Evolutionary conservation across 2,329 filamentous ascomycete genomes (phyloP), one percentile per base, ranked within the genome.

Genomic region (Aspergillus felis): DNA sequence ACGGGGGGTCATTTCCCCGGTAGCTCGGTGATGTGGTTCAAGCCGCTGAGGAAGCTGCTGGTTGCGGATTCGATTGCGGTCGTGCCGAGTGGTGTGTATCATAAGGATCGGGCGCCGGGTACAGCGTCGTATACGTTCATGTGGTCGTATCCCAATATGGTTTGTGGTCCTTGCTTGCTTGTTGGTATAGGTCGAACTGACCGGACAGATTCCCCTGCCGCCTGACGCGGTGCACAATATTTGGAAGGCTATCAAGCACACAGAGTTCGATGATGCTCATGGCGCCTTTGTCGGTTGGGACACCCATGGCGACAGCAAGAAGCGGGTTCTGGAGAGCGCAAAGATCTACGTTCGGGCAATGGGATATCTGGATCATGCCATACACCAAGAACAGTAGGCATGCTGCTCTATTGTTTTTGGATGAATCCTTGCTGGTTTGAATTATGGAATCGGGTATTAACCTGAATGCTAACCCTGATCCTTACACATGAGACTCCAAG

Each of bases 1-100:
- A 79, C 87, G 0, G 89, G 90, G 0, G 91, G 91, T 0, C 90
- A 95, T 75, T 94, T 94, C 66, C 87, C 88, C 0, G 91, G 91
- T 0, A 90, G 86, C 62, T 74, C 88, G 58, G 84, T 91, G 3
- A 68, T 90, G 59, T 80, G 87, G 25, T 89, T 84, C 72, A 79
- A 81, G 20, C 73, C 75, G 1, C 81, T 80, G 50, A 87, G 82
- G 70, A 79, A 81, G 22, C 74, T 94, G n/a, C 81, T 93, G 58
- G 81, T 92, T 57, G 90, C 90, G 5, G 91, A 95, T 73, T 91
- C 88, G 3, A 81, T 94, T 50, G 80, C 90, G 62, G 89, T 86
- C 25, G 88, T 88, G 3, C 87, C 89, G 22, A 68, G 69, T 61
- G 64, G 65, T 3, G 59, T 68, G 32, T 68, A 69, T 60, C 61